phyloP scores from a whole-genome alignment of 2,329 filamentous ascomycete species.

The Aspergillus fructus region DNA sequence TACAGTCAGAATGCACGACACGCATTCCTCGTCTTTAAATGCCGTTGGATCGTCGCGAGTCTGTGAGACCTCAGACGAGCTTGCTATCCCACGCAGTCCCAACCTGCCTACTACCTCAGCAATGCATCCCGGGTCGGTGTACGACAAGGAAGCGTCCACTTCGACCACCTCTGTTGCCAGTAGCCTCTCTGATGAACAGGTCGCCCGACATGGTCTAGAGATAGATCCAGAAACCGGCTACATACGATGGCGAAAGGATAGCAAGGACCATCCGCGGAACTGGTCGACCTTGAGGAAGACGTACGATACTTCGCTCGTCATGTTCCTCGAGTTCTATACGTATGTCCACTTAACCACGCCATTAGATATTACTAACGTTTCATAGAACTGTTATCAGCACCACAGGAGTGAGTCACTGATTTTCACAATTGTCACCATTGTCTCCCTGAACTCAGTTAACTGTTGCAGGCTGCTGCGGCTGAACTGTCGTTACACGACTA shows the following conservation, averaged over 20 bases:
- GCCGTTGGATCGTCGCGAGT: too few species aligned
- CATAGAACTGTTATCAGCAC: neutral
- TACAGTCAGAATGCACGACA: too few species aligned
- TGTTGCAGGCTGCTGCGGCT: neutral
- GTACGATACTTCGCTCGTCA: constrained; percentile 19
- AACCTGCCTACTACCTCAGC: too few species aligned
- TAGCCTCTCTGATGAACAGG: neutral
- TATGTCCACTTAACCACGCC: neutral
- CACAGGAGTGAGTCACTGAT: neutral
- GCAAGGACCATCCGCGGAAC: constrained; percentile 1
- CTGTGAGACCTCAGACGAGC: too few species aligned
- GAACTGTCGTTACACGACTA: neutral
- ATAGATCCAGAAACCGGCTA: neutral
- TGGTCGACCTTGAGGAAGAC: neutral
- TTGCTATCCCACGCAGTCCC: too few species aligned
- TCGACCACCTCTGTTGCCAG: neutral
- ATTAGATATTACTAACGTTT: neutral
- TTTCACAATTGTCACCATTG: too few species aligned
- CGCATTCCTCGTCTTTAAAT: too few species aligned
- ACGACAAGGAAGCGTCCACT: neutral
- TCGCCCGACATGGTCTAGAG: neutral
- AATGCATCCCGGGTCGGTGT: neutral
- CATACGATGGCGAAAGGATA: neutral
- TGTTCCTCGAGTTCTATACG: constrained; percentile 24
- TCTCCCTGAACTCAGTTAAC: too few species aligned